Evolutionary conservation across 2,329 filamentous ascomycete species (phyloP).

Genomic region (Ophiocordyceps camponoti-rufipedis): DNA sequence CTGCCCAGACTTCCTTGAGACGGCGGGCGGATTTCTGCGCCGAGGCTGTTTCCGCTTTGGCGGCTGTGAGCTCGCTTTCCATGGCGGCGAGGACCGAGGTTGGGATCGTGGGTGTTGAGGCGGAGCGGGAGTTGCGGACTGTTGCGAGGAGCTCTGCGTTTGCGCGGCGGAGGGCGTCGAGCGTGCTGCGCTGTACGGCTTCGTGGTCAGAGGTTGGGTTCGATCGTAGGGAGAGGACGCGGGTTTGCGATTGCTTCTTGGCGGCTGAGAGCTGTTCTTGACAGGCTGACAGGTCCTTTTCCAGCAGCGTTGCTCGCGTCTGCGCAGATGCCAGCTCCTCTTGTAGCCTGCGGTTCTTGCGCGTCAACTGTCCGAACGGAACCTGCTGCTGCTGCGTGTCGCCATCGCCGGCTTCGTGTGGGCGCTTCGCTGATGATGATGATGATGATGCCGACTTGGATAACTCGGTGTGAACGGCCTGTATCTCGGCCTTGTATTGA

Average conservation of each 20-base stretch:
- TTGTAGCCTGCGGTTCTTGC: conserved; percentile 76
- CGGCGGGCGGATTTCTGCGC: conserved; percentile 70
- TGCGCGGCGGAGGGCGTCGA: conserved; percentile 61
- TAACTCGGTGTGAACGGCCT: conserved; percentile 49
- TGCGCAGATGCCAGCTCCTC: conserved; percentile 54
- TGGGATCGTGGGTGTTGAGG: conserved; percentile 46
- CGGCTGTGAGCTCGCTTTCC: conserved; percentile 56
- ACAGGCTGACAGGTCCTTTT: conserved; percentile 56
- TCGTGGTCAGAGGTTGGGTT: conserved; percentile 83
- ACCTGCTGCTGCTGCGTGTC: conserved; percentile 44
- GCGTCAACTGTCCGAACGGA: conserved; percentile 63
- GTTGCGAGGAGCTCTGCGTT: conserved; percentile 69
- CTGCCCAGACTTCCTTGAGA: conserved; percentile 80
- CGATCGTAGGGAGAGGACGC: conserved; percentile 70
- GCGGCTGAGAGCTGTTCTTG: conserved; percentile 53
- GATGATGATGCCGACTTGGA: conserved; percentile 24
- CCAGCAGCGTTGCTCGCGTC: conserved; percentile 50
- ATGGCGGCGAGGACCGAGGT: conserved; percentile 57
- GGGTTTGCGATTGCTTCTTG: conserved; percentile 52
- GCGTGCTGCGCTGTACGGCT: conserved; percentile 64
- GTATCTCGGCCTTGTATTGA: conserved; percentile 66
- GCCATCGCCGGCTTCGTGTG: conserved; percentile 32
- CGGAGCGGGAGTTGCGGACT: conserved; percentile 29
- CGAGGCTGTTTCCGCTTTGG: conserved; percentile 48
- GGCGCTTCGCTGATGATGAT: conserved; percentile 41